Percentiles rank a stretch among this genome's conserved stretches.
Evolutionary conservation across 768 basidiomycete genomes (phyloP).

Genomic region (Tulasnella sp.): DNA sequence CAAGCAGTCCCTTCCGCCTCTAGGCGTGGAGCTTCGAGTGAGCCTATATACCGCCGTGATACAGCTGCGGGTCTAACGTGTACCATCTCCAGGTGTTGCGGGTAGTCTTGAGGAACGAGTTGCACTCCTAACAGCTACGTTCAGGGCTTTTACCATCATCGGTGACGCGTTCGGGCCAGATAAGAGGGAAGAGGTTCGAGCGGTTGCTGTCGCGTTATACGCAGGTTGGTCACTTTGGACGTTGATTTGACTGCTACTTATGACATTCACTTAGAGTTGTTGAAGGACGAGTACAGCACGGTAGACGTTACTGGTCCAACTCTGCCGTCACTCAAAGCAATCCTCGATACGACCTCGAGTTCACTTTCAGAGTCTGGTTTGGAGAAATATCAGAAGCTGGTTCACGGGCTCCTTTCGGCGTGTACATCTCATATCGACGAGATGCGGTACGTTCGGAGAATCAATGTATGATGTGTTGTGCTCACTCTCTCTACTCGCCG

Average conservation of each 20-base stretch:
- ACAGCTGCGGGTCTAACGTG: background rate
- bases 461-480: slow-evolving; percentile 19
- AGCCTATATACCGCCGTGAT: background rate
- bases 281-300: slow-evolving; percentile 76
- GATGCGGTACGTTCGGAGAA: slow-evolving; percentile 50
- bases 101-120: slow-evolving; percentile 38
- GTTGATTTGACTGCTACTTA: background rate
- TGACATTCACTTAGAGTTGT: slow-evolving; percentile 40
- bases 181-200: slow-evolving; percentile 63
- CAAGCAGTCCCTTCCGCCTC: slow-evolving; percentile 45
- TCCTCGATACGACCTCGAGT: slow-evolving; percentile 43
- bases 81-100: background rate
- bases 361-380: slow-evolving; percentile 26
- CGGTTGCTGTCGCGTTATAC: slow-evolving; percentile 69
- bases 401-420: slow-evolving; percentile 75
- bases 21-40: background rate
- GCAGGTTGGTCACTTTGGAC: slow-evolving; percentile 37
- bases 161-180: slow-evolving; percentile 43
- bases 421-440: slow-evolving; percentile 81
- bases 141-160: slow-evolving; percentile 49
- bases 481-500: background rate
- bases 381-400: slow-evolving; percentile 45
- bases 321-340: slow-evolving; percentile 62
- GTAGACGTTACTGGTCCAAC: slow-evolving; percentile 72
- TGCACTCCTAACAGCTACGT: slow-evolving; percentile 50